These are phyloP conservation scores for Tritrichomonas foetus DNA, from an alignment of 208 protist genomes.

Conservation along the genomic window DNA sequence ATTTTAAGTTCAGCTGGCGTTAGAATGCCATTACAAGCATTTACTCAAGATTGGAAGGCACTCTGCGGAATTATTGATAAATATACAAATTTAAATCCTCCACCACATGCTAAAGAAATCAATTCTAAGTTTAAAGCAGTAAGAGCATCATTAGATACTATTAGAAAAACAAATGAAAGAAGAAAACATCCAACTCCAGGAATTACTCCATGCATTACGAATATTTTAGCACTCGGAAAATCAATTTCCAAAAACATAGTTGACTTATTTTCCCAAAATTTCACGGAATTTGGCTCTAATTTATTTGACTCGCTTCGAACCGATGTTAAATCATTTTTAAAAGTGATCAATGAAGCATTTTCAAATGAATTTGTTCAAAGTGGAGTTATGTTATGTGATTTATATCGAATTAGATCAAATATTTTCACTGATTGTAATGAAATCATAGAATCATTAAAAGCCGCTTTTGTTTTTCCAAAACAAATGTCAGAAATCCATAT, in stretches of 20 bases:
- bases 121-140: not conserved
- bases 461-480: not conserved
- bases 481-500: not conserved
- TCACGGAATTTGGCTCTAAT: not conserved
- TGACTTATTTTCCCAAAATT: not conserved
- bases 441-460: not conserved
- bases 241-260: not conserved
- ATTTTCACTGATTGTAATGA: constrained; percentile 29
- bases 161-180: not conserved
- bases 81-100: not conserved
- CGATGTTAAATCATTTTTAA: not conserved
- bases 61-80: not conserved
- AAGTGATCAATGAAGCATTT: not conserved
- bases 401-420: not conserved
- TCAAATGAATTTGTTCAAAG: constrained; percentile 39
- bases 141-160: not conserved
- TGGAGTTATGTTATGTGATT: not conserved
- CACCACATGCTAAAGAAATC: not conserved
- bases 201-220: not conserved
- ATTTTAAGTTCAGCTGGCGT: not conserved
- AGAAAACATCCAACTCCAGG: not conserved
- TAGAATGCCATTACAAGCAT: constrained; percentile 15
- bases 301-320: not conserved
- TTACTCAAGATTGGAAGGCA: not conserved
- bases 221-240: not conserved